Percentiles rank a stretch among this genome's conserved stretches.
These are phyloP conservation scores for Hypseocharis bilobata DNA, from an alignment of 441 rosid genomes.

Conservation along the genomic window DNA sequence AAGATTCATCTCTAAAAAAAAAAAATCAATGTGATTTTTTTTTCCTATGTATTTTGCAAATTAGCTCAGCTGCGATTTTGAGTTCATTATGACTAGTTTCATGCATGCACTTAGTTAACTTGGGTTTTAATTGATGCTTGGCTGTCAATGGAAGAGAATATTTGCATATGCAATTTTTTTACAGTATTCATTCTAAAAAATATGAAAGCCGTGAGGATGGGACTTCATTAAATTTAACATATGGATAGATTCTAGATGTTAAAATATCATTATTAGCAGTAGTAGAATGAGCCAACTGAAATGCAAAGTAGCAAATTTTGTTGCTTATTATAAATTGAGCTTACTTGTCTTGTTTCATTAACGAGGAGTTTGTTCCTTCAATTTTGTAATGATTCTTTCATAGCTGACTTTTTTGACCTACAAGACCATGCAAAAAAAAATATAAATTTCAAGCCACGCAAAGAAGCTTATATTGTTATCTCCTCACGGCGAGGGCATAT, in stretches of 20 bases:
- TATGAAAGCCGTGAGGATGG: neutral
- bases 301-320: neutral
- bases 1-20: too few relatives aligned
- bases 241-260: neutral
- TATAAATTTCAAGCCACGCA: neutral
- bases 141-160: neutral
- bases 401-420: neutral
- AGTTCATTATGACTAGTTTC: constrained; percentile 4
- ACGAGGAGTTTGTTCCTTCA: neutral
- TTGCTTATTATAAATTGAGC: neutral
- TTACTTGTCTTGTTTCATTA: constrained; percentile 3
- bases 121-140: neutral
- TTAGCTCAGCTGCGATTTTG: too few relatives aligned
- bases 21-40: too few relatives aligned
- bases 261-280: neutral
- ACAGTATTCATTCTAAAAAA: neutral
- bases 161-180: neutral
- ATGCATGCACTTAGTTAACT: neutral
- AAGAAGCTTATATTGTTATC: neutral
- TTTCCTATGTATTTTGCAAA: too few relatives aligned
- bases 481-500: constrained; percentile 6
- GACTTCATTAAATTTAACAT: neutral
- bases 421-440: neutral
- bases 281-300: neutral
- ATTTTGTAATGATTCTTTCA: neutral